These are phyloP conservation scores for Kentomonas sorsogonicus DNA, from an alignment of 208 protist genomes.

Conservation along the genomic window DNA sequence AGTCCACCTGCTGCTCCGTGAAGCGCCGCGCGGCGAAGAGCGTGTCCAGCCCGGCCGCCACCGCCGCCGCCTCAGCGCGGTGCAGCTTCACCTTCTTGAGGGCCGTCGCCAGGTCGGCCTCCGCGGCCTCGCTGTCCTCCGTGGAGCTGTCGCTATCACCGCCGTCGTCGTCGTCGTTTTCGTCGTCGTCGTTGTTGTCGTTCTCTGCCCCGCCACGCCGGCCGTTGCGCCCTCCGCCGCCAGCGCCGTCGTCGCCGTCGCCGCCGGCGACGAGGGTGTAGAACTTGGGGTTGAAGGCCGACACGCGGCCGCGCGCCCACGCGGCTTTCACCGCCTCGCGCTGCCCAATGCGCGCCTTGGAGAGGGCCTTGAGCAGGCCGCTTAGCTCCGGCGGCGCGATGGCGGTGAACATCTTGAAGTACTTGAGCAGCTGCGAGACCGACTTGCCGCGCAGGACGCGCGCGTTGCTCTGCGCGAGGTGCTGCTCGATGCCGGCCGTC, in stretches of 20 bases:
- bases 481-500: slow-evolving; percentile 84
- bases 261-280: slow-evolving; percentile 26
- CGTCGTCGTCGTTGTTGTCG: slow-evolving; percentile 1
- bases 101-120: slow-evolving; percentile 10
- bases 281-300: slow-evolving; percentile 52
- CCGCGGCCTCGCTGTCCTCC: slow-evolving; percentile 17
- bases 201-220: background rate
- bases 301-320: slow-evolving; percentile 56
- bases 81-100: slow-evolving; percentile 39
- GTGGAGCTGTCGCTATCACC: slow-evolving; percentile 12
- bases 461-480: slow-evolving; percentile 75
- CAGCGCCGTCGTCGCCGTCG: slow-evolving; percentile 10
- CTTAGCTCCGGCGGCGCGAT: slow-evolving; percentile 41
- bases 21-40: slow-evolving; percentile 55
- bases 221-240: background rate
- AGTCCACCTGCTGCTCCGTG: slow-evolving; percentile 81
- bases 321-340: slow-evolving; percentile 43
- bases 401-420: slow-evolving; percentile 62
- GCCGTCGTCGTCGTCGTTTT: slow-evolving; percentile 9
- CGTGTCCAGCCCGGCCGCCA: slow-evolving; percentile 63
- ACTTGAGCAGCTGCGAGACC: slow-evolving; percentile 67
- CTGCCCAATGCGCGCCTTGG: slow-evolving; percentile 52
- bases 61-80: slow-evolving; percentile 51
- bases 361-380: slow-evolving; percentile 46
- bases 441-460: slow-evolving; percentile 67